phyloP scores from a whole-genome alignment of 441 rosid genomes.

The Kokia cookei region DNA sequence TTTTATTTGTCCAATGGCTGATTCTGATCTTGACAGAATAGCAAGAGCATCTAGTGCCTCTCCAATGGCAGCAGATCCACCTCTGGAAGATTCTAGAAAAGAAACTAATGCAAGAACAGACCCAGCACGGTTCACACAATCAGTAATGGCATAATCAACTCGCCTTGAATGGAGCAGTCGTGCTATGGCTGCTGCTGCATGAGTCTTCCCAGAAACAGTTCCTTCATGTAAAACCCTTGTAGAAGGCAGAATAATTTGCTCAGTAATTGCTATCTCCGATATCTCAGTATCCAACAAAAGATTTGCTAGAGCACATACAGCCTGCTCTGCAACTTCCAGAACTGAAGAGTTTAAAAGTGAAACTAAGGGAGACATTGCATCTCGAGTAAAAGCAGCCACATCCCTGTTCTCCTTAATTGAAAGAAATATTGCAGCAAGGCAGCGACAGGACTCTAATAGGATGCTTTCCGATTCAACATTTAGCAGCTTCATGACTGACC shows the following conservation, averaged over 20 bases:
- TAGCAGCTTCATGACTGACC: conserved; percentile 71
- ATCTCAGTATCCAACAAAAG: conserved; percentile 90
- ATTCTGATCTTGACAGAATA: conserved; percentile 74
- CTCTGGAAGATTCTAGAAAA: conserved; percentile 73
- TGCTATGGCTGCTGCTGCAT: conserved; percentile 96
- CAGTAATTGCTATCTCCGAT: conserved; percentile 68
- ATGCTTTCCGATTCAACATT: conserved; percentile 77
- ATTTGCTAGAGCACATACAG: conserved; percentile 90
- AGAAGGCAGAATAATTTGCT: conserved; percentile 86
- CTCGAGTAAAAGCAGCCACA: conserved; percentile 86
- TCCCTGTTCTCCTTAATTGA: conserved; percentile 92
- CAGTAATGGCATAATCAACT: conserved; percentile 70
- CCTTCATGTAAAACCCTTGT: conserved; percentile 93
- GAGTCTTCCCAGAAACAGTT: conserved; percentile 85
- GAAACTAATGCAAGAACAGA: conserved; percentile 94
- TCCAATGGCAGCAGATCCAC: conserved; percentile 61
- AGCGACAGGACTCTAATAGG: conserved; percentile 67
- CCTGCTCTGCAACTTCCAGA: conserved; percentile 96
- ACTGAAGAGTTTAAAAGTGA: conserved; percentile 65
- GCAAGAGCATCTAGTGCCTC: conserved; percentile 98
- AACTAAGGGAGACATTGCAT: conserved; percentile 70
- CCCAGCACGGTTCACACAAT: conserved; percentile 90
- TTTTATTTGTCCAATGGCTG: conserved; percentile 50
- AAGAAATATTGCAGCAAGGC: conserved; percentile 90
- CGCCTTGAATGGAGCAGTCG: conserved; percentile 74